Base-by-base conservation (phyloP, 257 asterid genomes). In the Solanum arcanum region DNA sequence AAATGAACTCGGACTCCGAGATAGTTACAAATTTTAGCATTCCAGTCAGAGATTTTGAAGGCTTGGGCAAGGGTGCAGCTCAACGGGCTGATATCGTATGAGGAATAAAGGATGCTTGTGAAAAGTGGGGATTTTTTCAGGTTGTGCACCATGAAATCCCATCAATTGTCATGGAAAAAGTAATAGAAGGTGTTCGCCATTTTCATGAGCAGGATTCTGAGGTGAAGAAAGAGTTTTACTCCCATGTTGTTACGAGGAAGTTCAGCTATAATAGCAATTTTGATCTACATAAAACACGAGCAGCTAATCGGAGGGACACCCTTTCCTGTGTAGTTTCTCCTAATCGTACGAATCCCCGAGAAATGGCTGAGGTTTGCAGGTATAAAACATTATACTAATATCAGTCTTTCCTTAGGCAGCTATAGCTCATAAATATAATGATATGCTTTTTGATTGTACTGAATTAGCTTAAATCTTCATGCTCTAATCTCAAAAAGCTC, bases 121-220 rank as follows among this genome's bases (percentile, higher is more conserved):
- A 80, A 69, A 88, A 42, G 5, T 88, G 88, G 90, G 86, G 75
- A 80, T 87, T 81, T 81, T 87, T 87, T 8, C 89, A 81, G 73
- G 49, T 49, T 44, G 21, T 87, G 10, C 59, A 87, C 59, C 89
- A 87, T 80, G 89, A 77, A 49, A 75, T 89, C 52, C 89, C 91
- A 5, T 76, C 10, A 2, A 37, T 42, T 47, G 41, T 89, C 2
- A 15, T 89, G 85, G 89, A 89, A 33, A 35, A 86, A 66, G 85
- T 86, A 69, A 15, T 90, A 12, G 88, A 76, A 11, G 91, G 89
- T 1, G 89, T 83, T 0, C 31, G 88, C 3, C 18, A 62, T 46
- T 90, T 89, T 83, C 91, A 89, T 23, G 92, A 89, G 88, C 88
- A 88, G 84, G 91, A 89, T 60, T 1, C 66, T 9, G 89, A 89